Base-by-base conservation (phyloP, 1,139 yeast genomes). In the Yamadazyma sp. region DNA sequence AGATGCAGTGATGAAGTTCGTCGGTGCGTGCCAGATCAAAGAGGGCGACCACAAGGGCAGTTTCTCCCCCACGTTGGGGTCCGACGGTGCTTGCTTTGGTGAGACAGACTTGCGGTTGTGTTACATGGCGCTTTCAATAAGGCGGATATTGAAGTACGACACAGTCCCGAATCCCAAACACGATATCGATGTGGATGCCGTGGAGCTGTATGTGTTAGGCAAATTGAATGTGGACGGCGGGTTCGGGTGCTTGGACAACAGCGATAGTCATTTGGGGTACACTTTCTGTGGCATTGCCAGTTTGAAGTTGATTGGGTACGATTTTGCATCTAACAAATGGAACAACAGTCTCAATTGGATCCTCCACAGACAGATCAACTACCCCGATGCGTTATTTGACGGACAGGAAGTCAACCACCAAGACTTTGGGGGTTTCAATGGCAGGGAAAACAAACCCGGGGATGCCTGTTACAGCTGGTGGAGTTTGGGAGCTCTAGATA, bases 401-500 rank as follows among this genome's bases (percentile, higher is more conserved):
- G 51, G 46, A 1, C 44, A 46, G 14, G 54, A 53, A 60, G 50
- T 71, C 69, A 46, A 71, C 67, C 48, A 49, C 0, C 67, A 62
- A n/a, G 83, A 77, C 48, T 55, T 53, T 24, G 97, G 97, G 1
- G 95, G 95, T 0, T 84, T 88, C 58, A 88, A 89, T 59, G 98
- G 98, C 0, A 69, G 98, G 37, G 80, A 79, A 18, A 88, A 89
- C 57, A 92, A 92, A 58, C 76, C 74, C 38, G 84, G 86, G 3
- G 98, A 92, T 59, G 86, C 96, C 0, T 92, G 98, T 63, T 92
- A 92, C 59, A 78, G 87, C 7, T 92, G 91, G 75, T 92, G 98
- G 98, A 77, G 81, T 36, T 59, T 81, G 8, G 94, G 79, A 1
- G 69, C 88, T 8, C 63, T 89, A 43, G 56, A 58, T 2, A 46